Evolutionary conservation across 2,329 filamentous ascomycete genomes (phyloP).

Genomic region (Colletotrichum camelliae): DNA sequence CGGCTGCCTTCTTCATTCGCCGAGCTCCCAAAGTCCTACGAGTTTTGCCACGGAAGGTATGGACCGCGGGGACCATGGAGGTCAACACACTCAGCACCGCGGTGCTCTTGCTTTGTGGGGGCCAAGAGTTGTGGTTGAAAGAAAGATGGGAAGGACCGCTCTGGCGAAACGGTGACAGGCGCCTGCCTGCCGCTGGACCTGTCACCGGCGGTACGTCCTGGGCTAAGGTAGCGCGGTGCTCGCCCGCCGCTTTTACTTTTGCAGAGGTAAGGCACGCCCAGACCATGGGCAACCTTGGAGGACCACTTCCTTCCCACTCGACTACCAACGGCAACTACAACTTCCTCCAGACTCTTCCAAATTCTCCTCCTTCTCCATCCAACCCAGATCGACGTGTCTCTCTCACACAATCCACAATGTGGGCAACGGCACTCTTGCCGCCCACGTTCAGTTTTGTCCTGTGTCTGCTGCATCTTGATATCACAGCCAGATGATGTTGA

Average conservation of each 20-base stretch:
- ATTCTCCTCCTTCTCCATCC: not conserved
- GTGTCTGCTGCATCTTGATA: not conserved
- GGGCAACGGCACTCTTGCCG: not conserved
- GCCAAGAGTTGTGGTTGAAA: not conserved
- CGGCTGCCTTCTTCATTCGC: not conserved
- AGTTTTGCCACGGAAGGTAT: not conserved
- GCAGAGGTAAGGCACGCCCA: not conserved
- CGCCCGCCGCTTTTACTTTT: not conserved
- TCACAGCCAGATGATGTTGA: not conserved
- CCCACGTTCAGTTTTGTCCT: not conserved
- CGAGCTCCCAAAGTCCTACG: not conserved
- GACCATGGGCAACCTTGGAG: not conserved
- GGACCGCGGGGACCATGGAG: not conserved
- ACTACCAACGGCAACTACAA: not conserved
- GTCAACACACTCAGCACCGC: not conserved
- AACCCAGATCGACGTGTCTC: not conserved
- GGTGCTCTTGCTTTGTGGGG: not conserved
- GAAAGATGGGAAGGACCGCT: not conserved
- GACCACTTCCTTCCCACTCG: not conserved
- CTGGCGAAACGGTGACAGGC: not conserved
- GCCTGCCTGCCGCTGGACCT: not conserved
- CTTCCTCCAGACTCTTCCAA: not conserved
- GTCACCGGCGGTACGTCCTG: not conserved
- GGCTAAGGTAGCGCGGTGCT: not conserved
- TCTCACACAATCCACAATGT: not conserved